Conservation (phyloP, 306 rosid genomes). For the Citrullus mucosospermus region DNA sequence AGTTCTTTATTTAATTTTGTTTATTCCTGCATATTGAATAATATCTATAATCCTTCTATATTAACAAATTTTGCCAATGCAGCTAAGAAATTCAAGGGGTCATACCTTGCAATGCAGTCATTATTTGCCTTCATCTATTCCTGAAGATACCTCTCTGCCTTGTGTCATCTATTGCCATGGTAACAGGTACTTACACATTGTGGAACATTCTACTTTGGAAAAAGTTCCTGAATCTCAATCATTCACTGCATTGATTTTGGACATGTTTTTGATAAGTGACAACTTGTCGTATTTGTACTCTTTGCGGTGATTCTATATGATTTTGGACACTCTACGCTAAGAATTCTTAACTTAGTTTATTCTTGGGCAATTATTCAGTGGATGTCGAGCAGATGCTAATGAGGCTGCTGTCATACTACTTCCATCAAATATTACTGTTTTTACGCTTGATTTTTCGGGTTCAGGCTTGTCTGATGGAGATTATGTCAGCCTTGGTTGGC, state of each 20-base stretch:
- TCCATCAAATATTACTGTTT: constrained; percentile 91
- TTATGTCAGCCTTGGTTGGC: constrained; percentile 99
- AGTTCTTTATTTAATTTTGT: too few relatives aligned
- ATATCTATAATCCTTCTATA: constrained; percentile 4
- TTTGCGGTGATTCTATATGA: background rate
- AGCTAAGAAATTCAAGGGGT: constrained; percentile 84
- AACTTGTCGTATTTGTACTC: background rate
- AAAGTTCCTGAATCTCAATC: background rate
- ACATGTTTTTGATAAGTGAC: background rate
- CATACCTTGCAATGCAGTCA: constrained; percentile 75
- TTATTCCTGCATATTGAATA: background rate
- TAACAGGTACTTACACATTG: constrained; percentile 49
- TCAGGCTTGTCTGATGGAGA: constrained; percentile 97
- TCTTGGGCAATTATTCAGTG: constrained; percentile 54
- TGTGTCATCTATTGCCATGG: constrained; percentile 98
- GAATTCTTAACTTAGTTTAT: constrained; percentile 2
- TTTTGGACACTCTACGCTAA: background rate
- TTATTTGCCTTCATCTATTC: constrained; percentile 70
- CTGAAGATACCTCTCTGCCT: constrained; percentile 70
- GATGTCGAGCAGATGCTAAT: constrained; percentile 96
- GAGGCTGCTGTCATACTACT: constrained; percentile 89
- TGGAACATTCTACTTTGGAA: background rate
- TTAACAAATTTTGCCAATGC: constrained; percentile 25
- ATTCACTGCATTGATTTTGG: background rate
- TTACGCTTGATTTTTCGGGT: constrained; percentile 93